Evolutionary conservation across 768 basidiomycete species (phyloP), one percentile per base, ranked within the genome.

Genomic region (Suillus luteus): DNA sequence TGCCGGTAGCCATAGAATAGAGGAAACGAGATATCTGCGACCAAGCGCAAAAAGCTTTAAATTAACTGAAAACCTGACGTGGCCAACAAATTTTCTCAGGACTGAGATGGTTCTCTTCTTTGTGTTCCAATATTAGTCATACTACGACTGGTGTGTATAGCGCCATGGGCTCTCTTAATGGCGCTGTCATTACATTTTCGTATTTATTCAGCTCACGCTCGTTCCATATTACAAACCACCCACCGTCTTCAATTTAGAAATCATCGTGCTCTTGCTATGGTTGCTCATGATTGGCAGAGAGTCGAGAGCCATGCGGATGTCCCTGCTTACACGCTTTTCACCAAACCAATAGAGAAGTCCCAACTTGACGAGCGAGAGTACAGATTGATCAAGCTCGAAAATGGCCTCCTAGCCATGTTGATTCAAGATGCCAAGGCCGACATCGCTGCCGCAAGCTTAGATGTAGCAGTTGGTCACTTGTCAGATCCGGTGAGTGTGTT

Each of bases 381-480:
- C 74, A 80, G 90, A 58, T 73, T 95, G 55, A 90, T 99, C 66
- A 82, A 82, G 55, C 84, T 99, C n/a, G 82, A 87, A 8, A 99
- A 99, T 71, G 95, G 92, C 4, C 78, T 99, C n/a, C 89, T 92
- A 65, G 95, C 89, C 1, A 85, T 90, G 67, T 76, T 99, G 31
- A 82, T 99, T 15, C 89, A 89, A 62, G 96, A 99, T 73, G 77
- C 85, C 0, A 88, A 86, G 66, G 87, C 96, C 6, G 97, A 99
- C 79, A 97, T 96, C 77, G 92, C 94, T 12, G 93, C 95, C 0
- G 97, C 96, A 2, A 93, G 93, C 72, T 82, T 99, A 70, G 93
- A 96, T 76, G 95, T 99, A 59, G 89, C 90, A 41, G 95, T 98
- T 2, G 97, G 97, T 5, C 96, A 99, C 76, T 76, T 99, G 60